phyloP scores from a whole-genome alignment of 140 eudicot genomes.

The Stevia rebaudiana region DNA sequence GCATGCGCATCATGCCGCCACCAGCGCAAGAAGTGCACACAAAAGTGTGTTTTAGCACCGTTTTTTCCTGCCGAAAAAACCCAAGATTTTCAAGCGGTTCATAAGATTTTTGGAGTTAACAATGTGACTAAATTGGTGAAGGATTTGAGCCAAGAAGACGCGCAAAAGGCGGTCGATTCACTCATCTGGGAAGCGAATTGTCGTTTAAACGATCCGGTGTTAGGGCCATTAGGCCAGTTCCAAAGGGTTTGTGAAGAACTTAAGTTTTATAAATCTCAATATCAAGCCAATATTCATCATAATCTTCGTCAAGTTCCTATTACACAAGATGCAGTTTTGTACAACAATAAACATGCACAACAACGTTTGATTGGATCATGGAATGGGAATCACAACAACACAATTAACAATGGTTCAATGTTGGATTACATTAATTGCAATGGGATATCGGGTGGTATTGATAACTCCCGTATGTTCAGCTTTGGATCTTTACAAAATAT shows the following conservation, averaged over 20 bases:
- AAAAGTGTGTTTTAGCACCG: constrained; percentile 68
- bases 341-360: constrained; percentile 20
- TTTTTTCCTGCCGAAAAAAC: constrained; percentile 63
- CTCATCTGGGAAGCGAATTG: constrained; percentile 81
- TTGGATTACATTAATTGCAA: constrained; percentile 16
- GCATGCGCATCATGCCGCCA: constrained; percentile 98
- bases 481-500: constrained; percentile 39
- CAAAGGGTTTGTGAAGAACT: constrained; percentile 59
- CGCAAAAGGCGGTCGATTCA: constrained; percentile 55
- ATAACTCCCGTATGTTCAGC: constrained; percentile 19
- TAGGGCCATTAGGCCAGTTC: constrained; percentile 70
- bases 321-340: constrained; percentile 32
- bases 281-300: constrained; percentile 26
- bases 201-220: constrained; percentile 59
- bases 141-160: constrained; percentile 42
- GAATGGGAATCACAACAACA: constrained; percentile 28
- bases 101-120: constrained; percentile 78
- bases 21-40: constrained; percentile 78
- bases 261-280: constrained; percentile 43
- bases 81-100: constrained; percentile 77
- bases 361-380: constrained; percentile 37
- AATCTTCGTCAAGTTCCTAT: constrained; percentile 27
- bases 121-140: constrained; percentile 56
- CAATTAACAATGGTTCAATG: constrained; percentile 14
- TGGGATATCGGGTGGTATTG: constrained; percentile 11